Conservation (phyloP, 441 rosid species). For the Pelargonium cotyledonis region DNA sequence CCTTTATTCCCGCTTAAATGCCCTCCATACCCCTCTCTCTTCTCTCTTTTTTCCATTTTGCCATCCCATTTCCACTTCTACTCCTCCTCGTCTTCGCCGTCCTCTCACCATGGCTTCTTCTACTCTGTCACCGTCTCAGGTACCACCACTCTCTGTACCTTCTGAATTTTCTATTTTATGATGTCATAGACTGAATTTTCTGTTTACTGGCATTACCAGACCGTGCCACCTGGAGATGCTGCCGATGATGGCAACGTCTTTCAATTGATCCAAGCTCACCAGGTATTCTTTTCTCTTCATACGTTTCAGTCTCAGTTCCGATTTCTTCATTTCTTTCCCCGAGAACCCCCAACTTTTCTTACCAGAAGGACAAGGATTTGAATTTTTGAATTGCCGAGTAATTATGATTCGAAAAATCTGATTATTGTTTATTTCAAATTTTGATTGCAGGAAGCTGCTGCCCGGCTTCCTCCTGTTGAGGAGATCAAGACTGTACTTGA, state of each 20-base stretch:
- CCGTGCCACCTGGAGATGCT: conserved; percentile 45
- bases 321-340: no score
- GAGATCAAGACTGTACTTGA: conserved; percentile 66
- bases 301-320: no score
- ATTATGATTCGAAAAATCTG: not conserved
- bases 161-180: not conserved
- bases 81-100: conserved; percentile 15
- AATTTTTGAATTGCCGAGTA: not conserved
- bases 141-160: conserved; percentile 3
- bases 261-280: conserved; percentile 66
- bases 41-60: conserved; percentile 26
- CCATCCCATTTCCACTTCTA: conserved; percentile 23
- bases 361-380: not conserved
- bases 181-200: not conserved
- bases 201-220: conserved; percentile 30
- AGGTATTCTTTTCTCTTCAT: conserved; percentile 39
- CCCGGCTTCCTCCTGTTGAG: conserved; percentile 70
- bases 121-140: conserved; percentile 50
- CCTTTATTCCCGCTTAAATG: conserved; percentile 19
- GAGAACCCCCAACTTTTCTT: not conserved
- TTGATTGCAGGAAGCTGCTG: conserved; percentile 58
- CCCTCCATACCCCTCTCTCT: conserved; percentile 18
- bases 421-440: not conserved
- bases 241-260: conserved; percentile 41
- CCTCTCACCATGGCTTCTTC: conserved; percentile 58